Conservation (phyloP, 2,329 filamentous ascomycete species). For the Aspergillaceae sp. region DNA sequence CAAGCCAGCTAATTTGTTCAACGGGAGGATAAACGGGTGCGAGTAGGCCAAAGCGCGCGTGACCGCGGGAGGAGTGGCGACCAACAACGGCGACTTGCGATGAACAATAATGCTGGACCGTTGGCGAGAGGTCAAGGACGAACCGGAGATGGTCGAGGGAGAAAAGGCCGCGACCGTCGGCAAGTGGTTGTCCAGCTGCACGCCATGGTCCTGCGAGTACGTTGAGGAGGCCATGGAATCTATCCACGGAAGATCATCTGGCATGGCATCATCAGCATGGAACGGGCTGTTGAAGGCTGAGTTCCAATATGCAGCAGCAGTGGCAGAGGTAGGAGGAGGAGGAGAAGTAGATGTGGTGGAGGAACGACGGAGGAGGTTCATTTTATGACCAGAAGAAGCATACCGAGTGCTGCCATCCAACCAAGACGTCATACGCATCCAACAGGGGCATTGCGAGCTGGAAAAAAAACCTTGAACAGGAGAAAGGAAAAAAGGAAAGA, state of each 20-base stretch:
- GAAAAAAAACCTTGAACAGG: background rate
- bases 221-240: constrained; percentile 44
- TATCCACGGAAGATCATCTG: constrained; percentile 45
- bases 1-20: constrained; percentile 77
- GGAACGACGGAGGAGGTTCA: background rate
- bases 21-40: constrained; percentile 81
- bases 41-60: constrained; percentile 92
- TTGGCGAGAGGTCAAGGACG: constrained; percentile 61
- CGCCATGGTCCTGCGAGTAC: constrained; percentile 30
- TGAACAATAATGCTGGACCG: constrained; percentile 90
- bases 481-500: constrained; percentile 3
- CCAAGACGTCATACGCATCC: constrained; percentile 26
- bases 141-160: constrained; percentile 65
- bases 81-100: constrained; percentile 86
- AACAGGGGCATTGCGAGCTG: constrained; percentile 24
- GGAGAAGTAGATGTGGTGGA: background rate
- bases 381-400: constrained; percentile 5
- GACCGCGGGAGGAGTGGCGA: constrained; percentile 89
- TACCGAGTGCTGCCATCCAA: constrained; percentile 47
- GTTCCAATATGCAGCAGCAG: constrained; percentile 2
- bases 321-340: background rate
- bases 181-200: constrained; percentile 37
- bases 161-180: constrained; percentile 88
- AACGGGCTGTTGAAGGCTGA: constrained; percentile 2
- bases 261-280: constrained; percentile 16